Evolutionary conservation across 331 rosid species (phyloP).

Genomic region (Acacia pycnantha): DNA sequence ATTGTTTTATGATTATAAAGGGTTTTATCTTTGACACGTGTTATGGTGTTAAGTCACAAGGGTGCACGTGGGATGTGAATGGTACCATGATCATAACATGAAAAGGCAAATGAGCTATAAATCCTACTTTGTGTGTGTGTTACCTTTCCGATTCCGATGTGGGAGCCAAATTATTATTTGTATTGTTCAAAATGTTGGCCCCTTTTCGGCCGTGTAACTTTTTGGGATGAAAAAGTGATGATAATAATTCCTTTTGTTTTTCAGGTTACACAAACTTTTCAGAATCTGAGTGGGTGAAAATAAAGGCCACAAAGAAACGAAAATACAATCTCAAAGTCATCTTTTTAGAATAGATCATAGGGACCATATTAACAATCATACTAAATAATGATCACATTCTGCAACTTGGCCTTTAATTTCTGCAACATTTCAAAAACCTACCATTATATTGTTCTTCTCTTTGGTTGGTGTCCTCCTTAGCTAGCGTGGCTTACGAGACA

Average conservation of each 20-base stretch:
- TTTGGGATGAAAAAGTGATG: background rate
- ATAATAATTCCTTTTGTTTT: background rate
- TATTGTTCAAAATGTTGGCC: background rate
- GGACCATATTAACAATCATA: background rate
- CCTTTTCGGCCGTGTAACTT: background rate
- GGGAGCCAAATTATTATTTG: background rate
- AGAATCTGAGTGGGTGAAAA: background rate
- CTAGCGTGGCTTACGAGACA: background rate
- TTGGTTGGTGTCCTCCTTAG: background rate
- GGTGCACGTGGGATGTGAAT: background rate
- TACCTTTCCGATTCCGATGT: background rate
- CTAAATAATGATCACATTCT: background rate
- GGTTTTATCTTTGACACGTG: background rate
- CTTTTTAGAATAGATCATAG: background rate
- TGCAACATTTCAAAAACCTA: background rate
- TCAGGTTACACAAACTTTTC: background rate
- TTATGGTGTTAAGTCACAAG: background rate
- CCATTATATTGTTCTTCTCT: background rate
- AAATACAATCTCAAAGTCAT: background rate
- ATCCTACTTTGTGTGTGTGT: background rate
- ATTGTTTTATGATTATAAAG: background rate
- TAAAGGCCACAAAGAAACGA: background rate
- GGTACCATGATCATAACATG: background rate
- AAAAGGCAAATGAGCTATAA: background rate
- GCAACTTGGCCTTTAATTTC: background rate